Evolutionary conservation across 2,329 filamentous ascomycete genomes (phyloP).

Genomic region (Grosmannia clavigera): DNA sequence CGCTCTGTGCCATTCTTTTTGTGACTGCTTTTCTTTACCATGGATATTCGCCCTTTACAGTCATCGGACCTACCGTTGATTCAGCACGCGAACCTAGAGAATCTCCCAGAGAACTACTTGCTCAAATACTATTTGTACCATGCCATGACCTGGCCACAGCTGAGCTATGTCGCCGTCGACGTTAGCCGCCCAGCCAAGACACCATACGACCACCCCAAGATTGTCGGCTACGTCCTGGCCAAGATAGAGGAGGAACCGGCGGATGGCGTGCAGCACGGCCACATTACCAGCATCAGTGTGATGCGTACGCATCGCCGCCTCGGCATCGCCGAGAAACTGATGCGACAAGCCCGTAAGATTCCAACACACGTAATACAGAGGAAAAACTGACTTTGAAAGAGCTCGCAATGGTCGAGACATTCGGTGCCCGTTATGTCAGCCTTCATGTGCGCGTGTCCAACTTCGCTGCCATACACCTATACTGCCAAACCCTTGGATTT

Average conservation of each 20-base stretch:
- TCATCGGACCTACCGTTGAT: slow-evolving; percentile 80
- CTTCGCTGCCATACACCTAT: slow-evolving; percentile 78
- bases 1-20: not conserved
- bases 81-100: slow-evolving; percentile 97
- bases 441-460: slow-evolving; percentile 94
- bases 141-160: slow-evolving; percentile 92
- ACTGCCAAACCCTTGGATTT: slow-evolving; percentile 86
- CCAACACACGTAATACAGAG: not conserved
- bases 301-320: slow-evolving; percentile 90
- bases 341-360: slow-evolving; percentile 81
- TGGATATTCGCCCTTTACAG: slow-evolving; percentile 84
- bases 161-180: slow-evolving; percentile 93
- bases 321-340: slow-evolving; percentile 92
- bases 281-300: slow-evolving; percentile 89
- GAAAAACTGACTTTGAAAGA: slow-evolving; percentile 34
- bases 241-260: slow-evolving; percentile 99
- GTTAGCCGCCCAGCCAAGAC: slow-evolving; percentile 65
- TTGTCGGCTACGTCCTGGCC: slow-evolving; percentile 96
- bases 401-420: slow-evolving; percentile 93
- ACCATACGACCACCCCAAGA: slow-evolving; percentile 85
- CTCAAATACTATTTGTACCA: slow-evolving; percentile 99
- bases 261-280: slow-evolving; percentile 84
- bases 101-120: slow-evolving; percentile 98
- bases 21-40: slow-evolving; percentile 25
- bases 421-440: slow-evolving; percentile 81